These are phyloP conservation scores for Nyssa sinensis DNA, from an alignment of 148 eudicot genomes.

Conservation along the genomic window DNA sequence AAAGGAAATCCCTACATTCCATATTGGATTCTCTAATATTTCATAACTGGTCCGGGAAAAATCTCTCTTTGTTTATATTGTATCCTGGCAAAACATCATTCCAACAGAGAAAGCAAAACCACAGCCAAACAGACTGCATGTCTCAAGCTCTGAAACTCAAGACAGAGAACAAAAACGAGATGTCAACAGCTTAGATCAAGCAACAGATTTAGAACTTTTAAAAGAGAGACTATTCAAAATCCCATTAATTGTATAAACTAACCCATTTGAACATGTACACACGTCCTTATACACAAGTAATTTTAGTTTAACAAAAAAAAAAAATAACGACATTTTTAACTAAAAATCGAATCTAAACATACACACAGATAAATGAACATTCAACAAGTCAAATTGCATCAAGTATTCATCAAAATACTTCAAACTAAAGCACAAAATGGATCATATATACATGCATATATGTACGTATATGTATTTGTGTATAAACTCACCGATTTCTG, in stretches of 20 bases:
- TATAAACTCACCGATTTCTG: constrained; percentile 24
- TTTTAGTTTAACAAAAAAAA: too few relatives aligned
- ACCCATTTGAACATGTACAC: too few relatives aligned
- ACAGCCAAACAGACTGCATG: neutral
- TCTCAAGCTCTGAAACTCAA: too few relatives aligned
- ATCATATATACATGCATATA: neutral
- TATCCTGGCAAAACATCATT: neutral
- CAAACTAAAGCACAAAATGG: neutral
- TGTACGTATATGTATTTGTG: too few relatives aligned
- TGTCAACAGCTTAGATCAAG: too few relatives aligned
- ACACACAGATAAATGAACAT: constrained; percentile 9
- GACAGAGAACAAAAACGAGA: too few relatives aligned
- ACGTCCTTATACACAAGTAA: too few relatives aligned
- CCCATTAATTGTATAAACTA: too few relatives aligned
- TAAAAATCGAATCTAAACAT: neutral
- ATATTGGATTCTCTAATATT: neutral
- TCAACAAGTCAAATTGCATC: neutral
- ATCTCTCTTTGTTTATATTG: neutral
- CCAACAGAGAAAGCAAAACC: neutral
- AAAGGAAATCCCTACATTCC: neutral
- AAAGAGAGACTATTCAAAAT: too few relatives aligned
- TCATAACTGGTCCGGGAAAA: neutral
- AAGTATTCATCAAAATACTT: neutral
- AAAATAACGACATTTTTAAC: too few relatives aligned
- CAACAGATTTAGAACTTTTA: too few relatives aligned